Conservation (phyloP, 306 rosid species). For the Quercus bicolor region DNA sequence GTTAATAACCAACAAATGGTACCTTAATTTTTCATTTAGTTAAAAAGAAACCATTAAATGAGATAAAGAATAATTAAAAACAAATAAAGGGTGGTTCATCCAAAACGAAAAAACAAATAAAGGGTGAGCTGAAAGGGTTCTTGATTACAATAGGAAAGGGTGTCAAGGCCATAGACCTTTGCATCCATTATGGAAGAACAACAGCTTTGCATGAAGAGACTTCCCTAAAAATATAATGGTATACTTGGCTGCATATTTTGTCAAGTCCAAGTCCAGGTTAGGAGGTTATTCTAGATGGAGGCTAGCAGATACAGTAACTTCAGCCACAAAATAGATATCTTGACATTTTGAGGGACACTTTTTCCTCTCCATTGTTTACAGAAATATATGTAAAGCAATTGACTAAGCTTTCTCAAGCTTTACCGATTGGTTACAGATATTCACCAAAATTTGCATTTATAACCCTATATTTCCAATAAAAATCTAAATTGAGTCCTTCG, state of each 20-base stretch:
- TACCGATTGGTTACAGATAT: neutral
- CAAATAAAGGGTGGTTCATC: neutral
- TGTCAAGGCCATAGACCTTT: too few species aligned
- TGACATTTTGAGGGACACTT: neutral
- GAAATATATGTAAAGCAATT: neutral
- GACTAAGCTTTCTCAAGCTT: neutral
- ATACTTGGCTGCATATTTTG: too few species aligned
- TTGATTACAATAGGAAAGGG: neutral
- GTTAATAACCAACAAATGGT: neutral
- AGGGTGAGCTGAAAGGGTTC: neutral
- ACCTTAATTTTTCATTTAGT: neutral
- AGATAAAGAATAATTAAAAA: neutral
- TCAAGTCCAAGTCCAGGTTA: too few species aligned
- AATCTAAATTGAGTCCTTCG: neutral
- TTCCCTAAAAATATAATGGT: too few species aligned
- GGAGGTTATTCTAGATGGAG: too few species aligned
- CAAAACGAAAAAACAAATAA: too few species aligned
- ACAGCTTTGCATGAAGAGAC: too few species aligned
- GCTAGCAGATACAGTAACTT: too few species aligned
- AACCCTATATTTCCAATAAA: neutral
- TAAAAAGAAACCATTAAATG: neutral
- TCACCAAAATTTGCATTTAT: neutral
- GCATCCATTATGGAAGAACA: too few species aligned
- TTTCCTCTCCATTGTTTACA: neutral
- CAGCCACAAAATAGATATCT: too few species aligned